These are phyloP conservation scores for Nadsonia commutata DNA, from an alignment of 1,139 yeast genomes.

Conservation along the genomic window DNA sequence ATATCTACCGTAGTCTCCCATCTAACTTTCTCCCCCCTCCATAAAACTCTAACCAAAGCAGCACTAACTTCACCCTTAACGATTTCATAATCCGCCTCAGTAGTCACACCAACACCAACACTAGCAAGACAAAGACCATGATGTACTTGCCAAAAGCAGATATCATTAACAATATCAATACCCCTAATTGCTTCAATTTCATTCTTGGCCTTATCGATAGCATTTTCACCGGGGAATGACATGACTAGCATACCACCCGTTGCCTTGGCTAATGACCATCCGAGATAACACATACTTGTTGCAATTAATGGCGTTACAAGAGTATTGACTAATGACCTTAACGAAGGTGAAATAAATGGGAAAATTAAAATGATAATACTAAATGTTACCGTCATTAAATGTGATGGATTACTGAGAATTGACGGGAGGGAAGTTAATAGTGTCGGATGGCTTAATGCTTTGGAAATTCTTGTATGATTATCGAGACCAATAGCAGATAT, in stretches of 20 bases:
- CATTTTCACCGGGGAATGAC: conserved; percentile 28
- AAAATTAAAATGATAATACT: conserved; percentile 25
- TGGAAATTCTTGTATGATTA: conserved; percentile 20
- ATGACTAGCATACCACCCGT: conserved; percentile 30
- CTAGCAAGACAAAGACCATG: conserved; percentile 28
- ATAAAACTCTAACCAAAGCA: too few species aligned
- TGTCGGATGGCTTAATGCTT: conserved; percentile 15
- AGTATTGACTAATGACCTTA: conserved; percentile 19
- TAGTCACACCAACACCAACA: conserved; percentile 12
- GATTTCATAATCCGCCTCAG: too few species aligned
- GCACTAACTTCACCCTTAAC: too few species aligned
- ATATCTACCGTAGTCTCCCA: conserved; percentile 30
- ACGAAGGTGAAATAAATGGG: conserved; percentile 18
- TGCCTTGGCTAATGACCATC: conserved; percentile 27
- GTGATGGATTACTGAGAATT: conserved; percentile 41
- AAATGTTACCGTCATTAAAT: conserved; percentile 44
- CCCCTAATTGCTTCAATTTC: conserved; percentile 15
- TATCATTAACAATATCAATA: conserved; percentile 20
- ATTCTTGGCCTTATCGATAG: conserved; percentile 17
- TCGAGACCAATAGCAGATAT: conserved; percentile 22
- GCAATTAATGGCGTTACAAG: conserved; percentile 26
- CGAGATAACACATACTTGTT: conserved; percentile 26
- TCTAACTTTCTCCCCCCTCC: too few species aligned
- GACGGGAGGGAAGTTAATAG: conserved; percentile 14
- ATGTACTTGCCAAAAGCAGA: conserved; percentile 30